Conservation (phyloP, 345 rosid species). For the Eucalyptus microcorys region DNA sequence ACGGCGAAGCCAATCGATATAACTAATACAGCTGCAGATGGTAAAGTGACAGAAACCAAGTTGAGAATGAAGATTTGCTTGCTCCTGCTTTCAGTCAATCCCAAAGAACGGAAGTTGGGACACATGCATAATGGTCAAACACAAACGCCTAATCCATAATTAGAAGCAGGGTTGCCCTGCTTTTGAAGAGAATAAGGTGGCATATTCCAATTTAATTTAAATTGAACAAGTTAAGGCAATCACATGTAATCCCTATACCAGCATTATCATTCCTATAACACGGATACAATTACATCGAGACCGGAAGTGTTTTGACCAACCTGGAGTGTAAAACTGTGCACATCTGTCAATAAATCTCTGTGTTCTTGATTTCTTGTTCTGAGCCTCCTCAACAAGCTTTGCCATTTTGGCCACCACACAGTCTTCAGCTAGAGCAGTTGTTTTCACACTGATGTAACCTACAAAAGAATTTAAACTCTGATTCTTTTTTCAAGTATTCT, state of each 20-base stretch:
- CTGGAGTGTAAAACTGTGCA: conserved; percentile 81
- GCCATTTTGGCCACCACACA: conserved; percentile 84
- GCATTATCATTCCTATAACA: neutral
- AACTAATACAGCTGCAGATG: conserved; percentile 43
- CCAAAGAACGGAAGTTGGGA: neutral
- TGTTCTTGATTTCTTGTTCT: conserved; percentile 61
- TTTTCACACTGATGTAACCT: conserved; percentile 71
- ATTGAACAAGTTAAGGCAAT: neutral
- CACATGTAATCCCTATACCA: neutral
- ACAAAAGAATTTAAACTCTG: neutral
- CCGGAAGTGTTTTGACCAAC: conserved; percentile 7
- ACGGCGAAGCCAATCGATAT: conserved; percentile 42
- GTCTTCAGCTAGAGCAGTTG: conserved; percentile 76
- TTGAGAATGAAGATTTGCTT: neutral
- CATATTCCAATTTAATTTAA: neutral
- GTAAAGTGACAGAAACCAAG: neutral
- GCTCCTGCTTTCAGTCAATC: neutral
- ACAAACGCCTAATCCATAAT: neutral
- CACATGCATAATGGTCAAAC: neutral
- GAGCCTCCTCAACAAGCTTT: conserved; percentile 94
- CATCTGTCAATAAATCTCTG: conserved; percentile 68
- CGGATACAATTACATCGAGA: neutral
- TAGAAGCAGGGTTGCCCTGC: neutral
- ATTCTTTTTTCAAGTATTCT: neutral
- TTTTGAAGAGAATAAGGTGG: neutral